These are phyloP conservation scores for Eimeria mitis DNA, from an alignment of 169 alveolate species.

Conservation along the genomic window DNA sequence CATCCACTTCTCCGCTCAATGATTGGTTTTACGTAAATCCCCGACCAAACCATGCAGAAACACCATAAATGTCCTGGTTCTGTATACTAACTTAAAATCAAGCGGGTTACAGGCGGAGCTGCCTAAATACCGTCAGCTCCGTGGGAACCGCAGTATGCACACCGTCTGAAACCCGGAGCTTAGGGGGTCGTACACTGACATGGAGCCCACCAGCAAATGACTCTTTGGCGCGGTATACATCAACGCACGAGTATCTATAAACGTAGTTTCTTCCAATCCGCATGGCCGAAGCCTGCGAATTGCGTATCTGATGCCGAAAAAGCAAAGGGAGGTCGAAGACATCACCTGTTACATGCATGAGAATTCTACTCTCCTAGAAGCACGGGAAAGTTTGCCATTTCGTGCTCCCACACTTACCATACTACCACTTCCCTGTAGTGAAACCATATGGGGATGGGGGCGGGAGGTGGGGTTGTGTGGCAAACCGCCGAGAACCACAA, in stretches of 20 bases:
- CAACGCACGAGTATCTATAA: neutral
- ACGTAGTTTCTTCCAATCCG: neutral
- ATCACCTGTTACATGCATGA: neutral
- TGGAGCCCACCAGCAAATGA: neutral
- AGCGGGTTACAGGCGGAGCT: neutral
- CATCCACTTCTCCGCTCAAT: too few relatives aligned
- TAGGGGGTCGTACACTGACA: neutral
- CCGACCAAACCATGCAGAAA: neutral
- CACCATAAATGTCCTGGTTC: neutral
- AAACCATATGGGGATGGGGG: neutral
- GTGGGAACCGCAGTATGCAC: neutral
- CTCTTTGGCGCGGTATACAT: neutral
- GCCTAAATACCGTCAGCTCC: neutral
- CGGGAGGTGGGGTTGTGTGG: too few relatives aligned
- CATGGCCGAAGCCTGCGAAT: neutral
- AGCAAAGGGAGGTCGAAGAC: neutral
- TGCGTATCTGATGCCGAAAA: neutral
- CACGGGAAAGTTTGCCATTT: neutral
- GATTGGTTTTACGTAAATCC: neutral
- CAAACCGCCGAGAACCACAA: neutral
- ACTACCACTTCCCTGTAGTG: neutral
- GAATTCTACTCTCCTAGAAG: neutral
- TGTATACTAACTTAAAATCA: neutral
- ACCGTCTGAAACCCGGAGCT: neutral
- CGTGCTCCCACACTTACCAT: neutral